phyloP scores from a whole-genome alignment of 2,329 filamentous ascomycete genomes.

The Amauroascus niger region DNA sequence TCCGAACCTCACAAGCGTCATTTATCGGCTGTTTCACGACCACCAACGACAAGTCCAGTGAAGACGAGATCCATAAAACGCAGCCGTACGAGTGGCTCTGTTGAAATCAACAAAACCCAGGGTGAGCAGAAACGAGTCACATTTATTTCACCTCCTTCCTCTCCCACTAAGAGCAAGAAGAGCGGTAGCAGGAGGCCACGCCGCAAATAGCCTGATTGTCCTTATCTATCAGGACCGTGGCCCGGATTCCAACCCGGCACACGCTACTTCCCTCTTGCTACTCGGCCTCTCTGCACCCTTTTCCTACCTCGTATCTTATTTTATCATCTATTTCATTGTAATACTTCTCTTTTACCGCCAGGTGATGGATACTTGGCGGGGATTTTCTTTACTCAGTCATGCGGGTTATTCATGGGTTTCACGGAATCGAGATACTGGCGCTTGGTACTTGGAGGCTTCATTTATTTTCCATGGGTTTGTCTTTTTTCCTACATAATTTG shows the following conservation, averaged over 20 bases:
- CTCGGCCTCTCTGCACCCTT: background rate
- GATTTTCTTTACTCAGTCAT: background rate
- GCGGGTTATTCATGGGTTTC: background rate
- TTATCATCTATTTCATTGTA: slow-evolving; percentile 4
- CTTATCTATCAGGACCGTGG: background rate
- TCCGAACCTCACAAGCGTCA: slow-evolving; percentile 26
- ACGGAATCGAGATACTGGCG: background rate
- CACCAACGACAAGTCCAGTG: slow-evolving; percentile 23
- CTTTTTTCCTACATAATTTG: background rate
- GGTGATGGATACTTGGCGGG: background rate
- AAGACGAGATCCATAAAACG: slow-evolving; percentile 22
- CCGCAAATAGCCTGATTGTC: slow-evolving; percentile 6
- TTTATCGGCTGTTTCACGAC: slow-evolving; percentile 24
- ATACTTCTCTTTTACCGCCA: background rate
- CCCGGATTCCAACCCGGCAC: background rate
- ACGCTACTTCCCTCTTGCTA: background rate
- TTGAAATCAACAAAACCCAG: slow-evolving; percentile 12
- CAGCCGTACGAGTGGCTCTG: background rate
- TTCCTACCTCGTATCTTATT: background rate
- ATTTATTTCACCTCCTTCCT: slow-evolving; percentile 30
- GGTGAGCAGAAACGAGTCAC: slow-evolving; percentile 32
- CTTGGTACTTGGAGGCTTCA: background rate
- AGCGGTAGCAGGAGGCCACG: slow-evolving; percentile 21
- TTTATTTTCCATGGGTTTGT: background rate
- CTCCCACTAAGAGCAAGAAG: slow-evolving; percentile 24